phyloP scores from a whole-genome alignment of 2,329 filamentous ascomycete genomes.

The Alternaria sp. region DNA sequence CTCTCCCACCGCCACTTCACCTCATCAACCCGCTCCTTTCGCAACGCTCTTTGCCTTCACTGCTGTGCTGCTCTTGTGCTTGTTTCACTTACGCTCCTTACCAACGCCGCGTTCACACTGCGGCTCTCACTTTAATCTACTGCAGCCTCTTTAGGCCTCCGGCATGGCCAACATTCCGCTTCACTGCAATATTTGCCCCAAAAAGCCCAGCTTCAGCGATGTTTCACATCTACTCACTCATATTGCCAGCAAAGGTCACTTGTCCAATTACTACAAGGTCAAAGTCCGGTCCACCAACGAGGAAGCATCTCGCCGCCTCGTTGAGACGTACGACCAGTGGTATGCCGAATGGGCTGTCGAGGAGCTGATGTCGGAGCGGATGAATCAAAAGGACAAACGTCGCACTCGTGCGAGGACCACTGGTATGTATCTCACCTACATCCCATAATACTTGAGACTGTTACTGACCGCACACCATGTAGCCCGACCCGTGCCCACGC shows the following conservation, averaged over 20 bases:
- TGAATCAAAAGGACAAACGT: conserved; percentile 78
- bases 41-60: conserved; percentile 34
- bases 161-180: conserved; percentile 68
- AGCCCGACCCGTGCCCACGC: conserved; percentile 36
- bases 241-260: conserved; percentile 89
- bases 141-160: conserved; percentile 30
- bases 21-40: conserved; percentile 51
- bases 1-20: conserved; percentile 39
- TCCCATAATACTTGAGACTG: background rate
- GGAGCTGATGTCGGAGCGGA: conserved; percentile 77
- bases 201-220: conserved; percentile 83
- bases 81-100: conserved; percentile 38
- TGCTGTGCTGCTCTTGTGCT: conserved; percentile 35
- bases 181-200: conserved; percentile 83
- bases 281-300: conserved; percentile 77
- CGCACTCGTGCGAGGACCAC: conserved; percentile 55
- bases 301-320: conserved; percentile 65
- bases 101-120: conserved; percentile 18
- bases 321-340: conserved; percentile 80
- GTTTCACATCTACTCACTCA: conserved; percentile 92
- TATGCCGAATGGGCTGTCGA: conserved; percentile 76
- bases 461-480: conserved; percentile 32
- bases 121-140: conserved; percentile 9
- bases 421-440: conserved; percentile 36
- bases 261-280: conserved; percentile 83